Base-by-base conservation (phyloP, 495 filamentous ascomycete species). In the Lasiosphaeriaceae sp. region DNA sequence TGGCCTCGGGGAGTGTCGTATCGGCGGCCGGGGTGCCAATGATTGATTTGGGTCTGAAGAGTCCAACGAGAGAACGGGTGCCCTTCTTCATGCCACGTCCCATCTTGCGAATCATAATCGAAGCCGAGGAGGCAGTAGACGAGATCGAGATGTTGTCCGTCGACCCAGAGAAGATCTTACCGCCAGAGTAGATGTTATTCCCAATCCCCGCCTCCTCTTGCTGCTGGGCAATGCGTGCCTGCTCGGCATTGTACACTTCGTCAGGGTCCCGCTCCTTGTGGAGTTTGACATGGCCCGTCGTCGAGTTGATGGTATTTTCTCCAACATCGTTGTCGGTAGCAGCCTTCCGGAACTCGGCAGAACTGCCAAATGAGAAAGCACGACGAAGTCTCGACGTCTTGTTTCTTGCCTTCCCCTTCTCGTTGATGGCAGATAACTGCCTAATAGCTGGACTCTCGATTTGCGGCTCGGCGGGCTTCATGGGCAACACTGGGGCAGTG, bases 71-170 rank as follows among this genome's bases (percentile, higher is more conserved):
- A 9, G 92, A 97, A 31, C 92, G 79, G 21, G 86, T 88, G 17
- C 88, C 86, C 71, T 90, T 92, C 82, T 96, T 99, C 86, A 97
- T 88, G 20, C 95, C 92, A 57, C 90, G 89, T 63, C 94, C 95
- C 95, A 99, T 97, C 78, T 99, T 99, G 26, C 94, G 85, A 66
- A 99, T 92, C 94, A 99, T 99, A 60, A 99, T 87, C 35, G 95
- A 97, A 22, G 94, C 94, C 20, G 94, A 99, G 7, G 95, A 97
- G 26, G 94, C 94, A 17, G 94, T 97, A 12, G 95, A 97, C 4
- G 93, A 97, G 53, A 99, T 91, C 2, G 95, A 97, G 16, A 99
- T 70, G 58, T 97, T 96, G 74, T 99, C 94, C 8, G 92, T 97
- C 26, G 94, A 98, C 22, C 91, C 89, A 21, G 86, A 80, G 70